Base-by-base conservation (phyloP, 495 filamentous ascomycete genomes). In the Xylaria acuta region DNA sequence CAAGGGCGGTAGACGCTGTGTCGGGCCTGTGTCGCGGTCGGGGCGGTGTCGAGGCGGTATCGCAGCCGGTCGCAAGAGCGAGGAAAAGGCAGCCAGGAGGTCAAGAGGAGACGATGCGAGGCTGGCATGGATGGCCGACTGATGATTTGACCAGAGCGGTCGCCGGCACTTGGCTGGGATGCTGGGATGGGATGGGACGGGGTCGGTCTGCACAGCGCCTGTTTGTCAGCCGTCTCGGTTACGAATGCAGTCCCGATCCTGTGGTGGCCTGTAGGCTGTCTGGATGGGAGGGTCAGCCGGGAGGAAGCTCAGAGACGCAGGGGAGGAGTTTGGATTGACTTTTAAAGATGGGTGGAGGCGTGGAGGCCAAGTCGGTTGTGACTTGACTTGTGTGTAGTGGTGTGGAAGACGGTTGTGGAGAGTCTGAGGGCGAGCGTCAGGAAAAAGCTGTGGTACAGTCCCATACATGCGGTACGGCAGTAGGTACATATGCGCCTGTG, bases 351-450 rank as follows among this genome's bases (percentile, higher is more conserved):
- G 45, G 59, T 64, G 69, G 69, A 71, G 69, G 69, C 69, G 59
- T 71, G 69, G 69, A 71, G 69, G 69, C 69, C 69, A 71, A 71
- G 64, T 53, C 64, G 30, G 45, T 56, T 56, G 63, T 53, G 64
- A 60, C 58, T 60, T 67, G 45, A 38, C 6, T 64, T 51, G 69
- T 70, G 68, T 60, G 68, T 47, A 34, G 45, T 70, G 56, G 36
- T 70, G 22, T 70, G 67, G 30, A 53, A 70, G 56, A 40, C 41
- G 67, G 36, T 58, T 69, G 68, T 70, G 68, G 68, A 70, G 68
- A 49, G 64, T n/a, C 38, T 64, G 63, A 65, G 40, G 63, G 63
- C 63, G 63, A 40, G 62, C 40, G 40, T 25, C 40, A 25, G 63
- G 63, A 64, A 41, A 65, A 65, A 41, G 63, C 63, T 65, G 27